Percentiles rank a stretch among this genome's conserved stretches.
These are phyloP conservation scores for Rosa persica DNA, from an alignment of 306 rosid genomes.

Conservation along the genomic window DNA sequence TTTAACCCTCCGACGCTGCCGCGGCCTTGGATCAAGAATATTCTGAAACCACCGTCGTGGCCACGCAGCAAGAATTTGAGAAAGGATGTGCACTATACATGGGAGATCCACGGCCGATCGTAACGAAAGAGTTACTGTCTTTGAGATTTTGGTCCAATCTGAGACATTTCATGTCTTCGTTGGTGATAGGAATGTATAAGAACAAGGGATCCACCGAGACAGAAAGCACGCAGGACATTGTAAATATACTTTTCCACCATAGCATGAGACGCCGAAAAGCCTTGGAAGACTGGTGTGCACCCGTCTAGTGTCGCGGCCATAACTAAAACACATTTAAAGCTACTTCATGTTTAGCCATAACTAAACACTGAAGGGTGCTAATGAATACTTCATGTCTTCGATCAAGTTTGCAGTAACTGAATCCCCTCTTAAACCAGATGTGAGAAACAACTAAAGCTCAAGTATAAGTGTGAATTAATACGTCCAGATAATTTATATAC, in stretches of 20 bases:
- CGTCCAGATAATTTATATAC: neutral
- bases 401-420: neutral
- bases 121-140: too few relatives aligned
- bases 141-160: too few relatives aligned
- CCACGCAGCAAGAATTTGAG: too few relatives aligned
- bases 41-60: too few relatives aligned
- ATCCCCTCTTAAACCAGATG: neutral
- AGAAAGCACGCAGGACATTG: conserved; percentile 29
- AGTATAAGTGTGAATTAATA: neutral
- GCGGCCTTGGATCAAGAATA: neutral
- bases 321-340: neutral
- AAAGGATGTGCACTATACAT: too few relatives aligned
- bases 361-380: neutral
- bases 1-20: too few relatives aligned
- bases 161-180: conserved; percentile 29
- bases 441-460: neutral
- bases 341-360: neutral
- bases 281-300: too few relatives aligned
- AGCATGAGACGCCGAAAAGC: too few relatives aligned
- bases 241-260: conserved; percentile 28
- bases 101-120: too few relatives aligned
- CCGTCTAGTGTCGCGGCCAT: too few relatives aligned
- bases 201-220: conserved; percentile 36
- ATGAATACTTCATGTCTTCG: too few relatives aligned
- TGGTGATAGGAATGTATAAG: conserved; percentile 29